A percentile compares a stretch with the other conserved stretches of the same genome.
These are phyloP conservation scores for Pseudoscleropodium purum DNA, from an alignment of 225 moss, liverwort and hornwort genomes.

Conservation along the genomic window DNA sequence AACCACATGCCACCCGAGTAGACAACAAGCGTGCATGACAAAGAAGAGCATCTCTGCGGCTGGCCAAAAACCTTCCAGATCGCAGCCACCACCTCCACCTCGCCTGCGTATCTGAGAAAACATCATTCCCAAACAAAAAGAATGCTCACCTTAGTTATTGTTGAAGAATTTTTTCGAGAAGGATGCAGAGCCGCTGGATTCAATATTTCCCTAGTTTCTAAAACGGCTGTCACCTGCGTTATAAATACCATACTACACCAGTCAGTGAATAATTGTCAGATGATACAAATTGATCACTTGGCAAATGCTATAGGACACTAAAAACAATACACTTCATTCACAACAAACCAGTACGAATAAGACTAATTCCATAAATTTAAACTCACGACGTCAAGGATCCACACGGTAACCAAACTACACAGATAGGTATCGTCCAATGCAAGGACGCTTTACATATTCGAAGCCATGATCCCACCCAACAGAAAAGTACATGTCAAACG, in stretches of 20 bases:
- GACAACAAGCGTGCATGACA: no score
- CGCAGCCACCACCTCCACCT: no score
- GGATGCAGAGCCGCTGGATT: constrained; percentile 85
- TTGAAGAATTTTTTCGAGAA: constrained; percentile 76
- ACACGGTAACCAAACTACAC: background rate
- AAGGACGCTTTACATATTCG: no score
- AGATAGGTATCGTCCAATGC: no score
- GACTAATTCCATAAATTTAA: background rate
- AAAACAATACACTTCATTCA: background rate
- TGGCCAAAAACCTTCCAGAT: background rate
- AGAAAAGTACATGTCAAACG: background rate
- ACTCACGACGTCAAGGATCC: background rate
- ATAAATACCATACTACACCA: background rate
- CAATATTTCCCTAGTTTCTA: constrained; percentile 84
- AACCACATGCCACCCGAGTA: background rate
- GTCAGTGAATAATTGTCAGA: background rate
- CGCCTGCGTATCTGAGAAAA: background rate
- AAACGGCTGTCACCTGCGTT: constrained; percentile 65
- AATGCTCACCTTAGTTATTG: constrained; percentile 65
- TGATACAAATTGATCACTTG: background rate
- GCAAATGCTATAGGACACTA: no score
- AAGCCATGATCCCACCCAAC: no score
- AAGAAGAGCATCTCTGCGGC: background rate
- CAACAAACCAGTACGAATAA: background rate
- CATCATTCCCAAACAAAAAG: background rate